These are phyloP conservation scores for Schizothecium vesticola DNA, from an alignment of 495 filamentous ascomycete genomes.

Conservation along the genomic window DNA sequence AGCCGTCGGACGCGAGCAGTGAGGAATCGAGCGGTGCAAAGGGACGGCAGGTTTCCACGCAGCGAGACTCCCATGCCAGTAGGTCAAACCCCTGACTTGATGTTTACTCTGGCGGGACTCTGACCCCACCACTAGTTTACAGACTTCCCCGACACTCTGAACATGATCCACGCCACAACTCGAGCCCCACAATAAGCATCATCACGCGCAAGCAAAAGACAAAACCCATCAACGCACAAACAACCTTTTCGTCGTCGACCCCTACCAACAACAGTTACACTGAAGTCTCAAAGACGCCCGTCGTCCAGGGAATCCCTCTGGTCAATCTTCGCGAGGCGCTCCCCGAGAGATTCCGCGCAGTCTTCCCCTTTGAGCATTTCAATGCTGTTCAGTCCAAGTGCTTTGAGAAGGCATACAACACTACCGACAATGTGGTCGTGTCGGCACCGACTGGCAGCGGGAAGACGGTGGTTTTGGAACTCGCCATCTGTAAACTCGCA, in stretches of 20 bases:
- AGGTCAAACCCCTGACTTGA: background rate
- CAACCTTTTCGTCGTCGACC: background rate
- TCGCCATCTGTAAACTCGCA: slow-evolving; percentile 81
- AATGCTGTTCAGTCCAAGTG: slow-evolving; percentile 92
- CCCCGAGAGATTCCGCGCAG: slow-evolving; percentile 67
- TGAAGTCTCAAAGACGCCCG: slow-evolving; percentile 26
- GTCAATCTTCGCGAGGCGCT: slow-evolving; percentile 62
- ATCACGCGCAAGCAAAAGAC: slow-evolving; percentile 1
- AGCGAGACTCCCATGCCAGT: background rate
- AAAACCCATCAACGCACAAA: background rate
- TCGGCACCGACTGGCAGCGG: slow-evolving; percentile 91
- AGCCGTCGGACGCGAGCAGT: background rate
- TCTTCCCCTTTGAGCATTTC: slow-evolving; percentile 80
- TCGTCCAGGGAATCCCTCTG: slow-evolving; percentile 62
- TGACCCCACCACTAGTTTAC: background rate
- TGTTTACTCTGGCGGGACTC: background rate
- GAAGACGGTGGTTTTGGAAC: slow-evolving; percentile 85
- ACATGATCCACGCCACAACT: background rate
- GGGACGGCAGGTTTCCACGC: background rate
- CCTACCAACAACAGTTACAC: background rate
- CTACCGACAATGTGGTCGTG: slow-evolving; percentile 79
- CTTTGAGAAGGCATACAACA: slow-evolving; percentile 65
- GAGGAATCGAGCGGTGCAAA: background rate
- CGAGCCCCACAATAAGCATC: slow-evolving; percentile 12
- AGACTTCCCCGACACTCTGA: background rate